These are phyloP conservation scores for Parasitella parasitica DNA, from an alignment of 371 early-diverging fungal genomes.

Conservation along the genomic window DNA sequence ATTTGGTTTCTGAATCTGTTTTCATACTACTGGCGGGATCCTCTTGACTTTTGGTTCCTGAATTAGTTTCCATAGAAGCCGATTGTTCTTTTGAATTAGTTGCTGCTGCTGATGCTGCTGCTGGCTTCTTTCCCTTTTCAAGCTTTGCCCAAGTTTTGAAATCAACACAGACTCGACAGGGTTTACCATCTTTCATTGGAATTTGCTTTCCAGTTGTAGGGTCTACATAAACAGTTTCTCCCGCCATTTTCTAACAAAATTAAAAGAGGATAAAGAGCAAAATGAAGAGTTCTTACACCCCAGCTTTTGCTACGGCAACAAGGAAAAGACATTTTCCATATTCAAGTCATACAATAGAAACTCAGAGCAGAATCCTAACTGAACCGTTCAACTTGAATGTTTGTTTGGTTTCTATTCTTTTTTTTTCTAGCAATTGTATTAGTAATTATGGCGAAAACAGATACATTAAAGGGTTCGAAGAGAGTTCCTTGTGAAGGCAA, in stretches of 20 bases:
- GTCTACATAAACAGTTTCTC: slow-evolving; percentile 30
- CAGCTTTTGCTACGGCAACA: not conserved
- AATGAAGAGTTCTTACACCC: not conserved
- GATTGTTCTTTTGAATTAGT: not conserved
- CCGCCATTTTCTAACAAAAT: slow-evolving; percentile 4
- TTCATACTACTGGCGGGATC: not conserved
- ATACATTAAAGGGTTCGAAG: not conserved
- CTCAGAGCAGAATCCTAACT: not conserved
- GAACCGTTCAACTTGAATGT: not conserved
- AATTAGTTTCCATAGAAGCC: not conserved
- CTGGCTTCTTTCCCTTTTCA: slow-evolving; percentile 29
- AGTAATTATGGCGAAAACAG: not conserved
- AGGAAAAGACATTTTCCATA: not conserved
- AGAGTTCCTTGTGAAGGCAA: slow-evolving; percentile 25
- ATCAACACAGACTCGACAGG: slow-evolving; percentile 76
- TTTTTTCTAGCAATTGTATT: not conserved
- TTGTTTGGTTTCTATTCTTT: slow-evolving; percentile 2
- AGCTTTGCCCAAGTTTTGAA: slow-evolving; percentile 66
- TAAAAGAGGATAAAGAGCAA: not conserved
- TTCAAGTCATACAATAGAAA: not conserved
- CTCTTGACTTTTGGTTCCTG: not conserved
- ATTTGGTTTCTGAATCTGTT: not conserved
- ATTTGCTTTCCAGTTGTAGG: slow-evolving; percentile 45
- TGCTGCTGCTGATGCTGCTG: slow-evolving; percentile 3
- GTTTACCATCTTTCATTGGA: slow-evolving; percentile 61